These are phyloP conservation scores for Phlebopus sp. DNA, from an alignment of 1,284 basidiomycete species.

Conservation along the genomic window DNA sequence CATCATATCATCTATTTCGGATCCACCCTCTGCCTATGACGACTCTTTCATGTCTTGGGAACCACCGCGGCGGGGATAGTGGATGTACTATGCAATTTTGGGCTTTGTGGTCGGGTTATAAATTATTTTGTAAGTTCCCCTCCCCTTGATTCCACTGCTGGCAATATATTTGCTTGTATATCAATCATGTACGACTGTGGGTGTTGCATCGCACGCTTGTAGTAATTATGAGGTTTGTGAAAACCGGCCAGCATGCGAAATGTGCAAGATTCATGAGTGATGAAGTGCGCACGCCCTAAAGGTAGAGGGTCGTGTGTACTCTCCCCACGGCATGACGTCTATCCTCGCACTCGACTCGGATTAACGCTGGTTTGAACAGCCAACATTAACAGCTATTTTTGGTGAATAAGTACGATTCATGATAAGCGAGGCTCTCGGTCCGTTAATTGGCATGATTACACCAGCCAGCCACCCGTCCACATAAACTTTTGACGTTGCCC, in stretches of 20 bases:
- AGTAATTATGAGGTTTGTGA: too few species aligned
- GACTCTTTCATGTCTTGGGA: conserved; percentile 49
- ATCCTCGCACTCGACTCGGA: too few species aligned
- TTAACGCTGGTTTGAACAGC: too few species aligned
- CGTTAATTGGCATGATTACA: neutral
- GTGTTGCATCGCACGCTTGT: neutral
- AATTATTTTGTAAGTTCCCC: conserved; percentile 4
- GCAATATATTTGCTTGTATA: conserved; percentile 7
- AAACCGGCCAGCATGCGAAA: too few species aligned
- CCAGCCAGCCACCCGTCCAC: neutral
- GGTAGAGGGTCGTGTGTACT: too few species aligned
- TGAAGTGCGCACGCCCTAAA: too few species aligned
- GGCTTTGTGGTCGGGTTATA: neutral
- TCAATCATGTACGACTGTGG: neutral
- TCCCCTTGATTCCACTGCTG: neutral
- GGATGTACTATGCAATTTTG: neutral
- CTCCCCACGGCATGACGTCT: too few species aligned
- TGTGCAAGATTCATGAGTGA: too few species aligned
- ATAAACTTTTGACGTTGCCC: conserved; percentile 15
- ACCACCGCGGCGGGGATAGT: conserved; percentile 30
- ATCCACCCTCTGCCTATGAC: conserved; percentile 33
- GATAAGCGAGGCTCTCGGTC: neutral
- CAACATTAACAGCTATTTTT: neutral
- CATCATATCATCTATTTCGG: conserved; percentile 19
- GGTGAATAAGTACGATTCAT: neutral